Percentiles rank a stretch among this genome's conserved stretches.
Conservation (phyloP, 169 alveolate genomes). For the Eimeria praecox region DNA sequence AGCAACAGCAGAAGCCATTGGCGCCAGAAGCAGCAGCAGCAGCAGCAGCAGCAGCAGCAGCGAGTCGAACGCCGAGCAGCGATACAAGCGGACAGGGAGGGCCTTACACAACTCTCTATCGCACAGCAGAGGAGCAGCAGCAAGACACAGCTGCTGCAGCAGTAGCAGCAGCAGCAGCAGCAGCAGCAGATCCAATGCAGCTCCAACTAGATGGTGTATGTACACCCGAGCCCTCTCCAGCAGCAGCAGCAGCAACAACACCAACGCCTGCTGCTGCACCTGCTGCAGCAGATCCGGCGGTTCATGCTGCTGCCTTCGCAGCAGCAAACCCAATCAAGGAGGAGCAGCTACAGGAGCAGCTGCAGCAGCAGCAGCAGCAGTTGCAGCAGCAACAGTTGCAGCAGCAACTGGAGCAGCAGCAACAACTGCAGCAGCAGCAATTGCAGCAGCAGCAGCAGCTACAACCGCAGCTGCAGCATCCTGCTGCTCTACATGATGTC, state of each 20-base stretch:
- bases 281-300: constrained; percentile 13
- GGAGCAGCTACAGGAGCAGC: constrained; percentile 41
- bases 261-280: constrained; percentile 60
- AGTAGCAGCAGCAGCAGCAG: constrained; percentile 52
- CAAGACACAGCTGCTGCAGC: background rate
- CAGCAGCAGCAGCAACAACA: constrained; percentile 64
- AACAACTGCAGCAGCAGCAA: constrained; percentile 61
- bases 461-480: constrained; percentile 54
- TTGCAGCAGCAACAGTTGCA: constrained; percentile 48
- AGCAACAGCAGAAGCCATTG: background rate
- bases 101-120: constrained; percentile 6
- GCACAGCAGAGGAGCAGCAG: constrained; percentile 41
- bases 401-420: constrained; percentile 41
- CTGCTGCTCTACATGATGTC: background rate
- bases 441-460: constrained; percentile 67
- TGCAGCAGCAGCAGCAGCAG: constrained; percentile 62
- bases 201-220: constrained; percentile 59
- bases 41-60: constrained; percentile 66
- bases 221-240: constrained; percentile 48
- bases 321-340: constrained; percentile 44
- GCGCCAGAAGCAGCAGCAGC: constrained; percentile 33
- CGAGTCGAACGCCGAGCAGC: constrained; percentile 48
- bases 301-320: constrained; percentile 23
- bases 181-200: constrained; percentile 18
- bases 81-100: constrained; percentile 21